Evolutionary conservation across 176 grass and related monocot species (phyloP).

Genomic region (Carex littledalei): DNA sequence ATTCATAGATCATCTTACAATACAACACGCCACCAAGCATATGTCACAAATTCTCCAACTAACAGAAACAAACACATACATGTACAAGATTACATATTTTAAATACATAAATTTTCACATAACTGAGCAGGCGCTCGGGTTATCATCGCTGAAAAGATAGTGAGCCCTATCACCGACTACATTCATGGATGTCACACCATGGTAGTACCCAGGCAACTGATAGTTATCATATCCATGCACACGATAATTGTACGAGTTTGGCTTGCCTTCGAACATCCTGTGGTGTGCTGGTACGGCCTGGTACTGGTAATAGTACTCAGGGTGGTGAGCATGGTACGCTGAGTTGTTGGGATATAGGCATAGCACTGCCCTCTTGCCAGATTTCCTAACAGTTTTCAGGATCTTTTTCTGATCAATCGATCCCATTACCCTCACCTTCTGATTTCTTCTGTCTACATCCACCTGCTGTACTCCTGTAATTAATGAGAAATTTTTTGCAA

Average conservation of each 20-base stretch:
- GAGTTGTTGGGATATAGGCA: constrained; percentile 27
- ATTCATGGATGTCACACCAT: not conserved
- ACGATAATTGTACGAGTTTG: constrained; percentile 70
- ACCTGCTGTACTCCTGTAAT: constrained; percentile 55
- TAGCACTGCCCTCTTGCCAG: constrained; percentile 41
- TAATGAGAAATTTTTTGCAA: not conserved
- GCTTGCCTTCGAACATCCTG: constrained; percentile 1
- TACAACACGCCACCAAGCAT: not conserved
- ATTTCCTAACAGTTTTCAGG: constrained; percentile 46
- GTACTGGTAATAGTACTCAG: constrained; percentile 35
- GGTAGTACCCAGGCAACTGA: constrained; percentile 38
- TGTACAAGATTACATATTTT: not conserved
- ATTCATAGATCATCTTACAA: not conserved
- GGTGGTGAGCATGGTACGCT: constrained; percentile 12
- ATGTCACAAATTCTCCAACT: not conserved
- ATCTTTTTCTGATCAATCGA: constrained; percentile 63
- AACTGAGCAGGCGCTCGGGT: constrained; percentile 58
- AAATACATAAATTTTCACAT: constrained; percentile 38
- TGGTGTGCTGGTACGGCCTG: constrained; percentile 7
- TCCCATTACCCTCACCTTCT: constrained; percentile 66
- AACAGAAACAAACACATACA: not conserved
- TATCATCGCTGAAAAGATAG: constrained; percentile 73
- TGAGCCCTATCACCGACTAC: constrained; percentile 22
- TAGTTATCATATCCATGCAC: constrained; percentile 58
- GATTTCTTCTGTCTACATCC: constrained; percentile 44